A percentile compares a stretch with the other conserved stretches of the same genome.
These are phyloP conservation scores for Acacia acuminata DNA, from an alignment of 306 rosid species.

Conservation along the genomic window DNA sequence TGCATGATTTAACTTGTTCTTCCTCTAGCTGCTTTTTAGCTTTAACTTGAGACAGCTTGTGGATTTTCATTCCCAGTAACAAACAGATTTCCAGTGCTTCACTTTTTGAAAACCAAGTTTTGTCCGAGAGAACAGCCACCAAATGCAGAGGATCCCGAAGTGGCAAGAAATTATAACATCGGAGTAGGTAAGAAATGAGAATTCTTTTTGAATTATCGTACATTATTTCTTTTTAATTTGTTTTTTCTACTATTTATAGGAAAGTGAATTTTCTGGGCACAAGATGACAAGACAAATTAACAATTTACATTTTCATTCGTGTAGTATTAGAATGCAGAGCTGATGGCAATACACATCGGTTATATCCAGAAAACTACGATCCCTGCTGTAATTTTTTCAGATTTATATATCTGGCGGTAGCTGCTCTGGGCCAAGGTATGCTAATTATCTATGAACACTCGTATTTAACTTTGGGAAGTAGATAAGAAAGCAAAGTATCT, in stretches of 20 bases:
- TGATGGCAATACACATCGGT: not conserved
- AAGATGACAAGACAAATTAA: not conserved
- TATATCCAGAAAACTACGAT: slow-evolving; percentile 26
- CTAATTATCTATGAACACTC: not conserved
- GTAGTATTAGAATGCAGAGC: not conserved
- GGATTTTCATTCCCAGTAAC: not conserved
- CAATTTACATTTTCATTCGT: not conserved
- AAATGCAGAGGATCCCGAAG: not conserved
- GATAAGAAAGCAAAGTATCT: not conserved
- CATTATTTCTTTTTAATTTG: not conserved
- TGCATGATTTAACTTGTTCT: not conserved
- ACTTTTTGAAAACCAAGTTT: not conserved
- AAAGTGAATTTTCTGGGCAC: not conserved
- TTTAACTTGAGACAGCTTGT: not conserved
- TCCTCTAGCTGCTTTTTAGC: not conserved
- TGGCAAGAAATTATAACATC: not conserved
- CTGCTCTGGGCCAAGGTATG: slow-evolving; percentile 31
- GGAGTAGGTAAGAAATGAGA: not conserved
- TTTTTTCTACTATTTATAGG: too few relatives aligned
- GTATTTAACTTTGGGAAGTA: not conserved
- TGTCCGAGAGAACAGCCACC: not conserved
- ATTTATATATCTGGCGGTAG: not conserved
- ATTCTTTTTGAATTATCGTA: not conserved
- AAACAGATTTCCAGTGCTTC: not conserved
- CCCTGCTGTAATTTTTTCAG: not conserved